Conservation (phyloP, 148 eudicot genomes). For the Rhododendron ferrugineum region DNA sequence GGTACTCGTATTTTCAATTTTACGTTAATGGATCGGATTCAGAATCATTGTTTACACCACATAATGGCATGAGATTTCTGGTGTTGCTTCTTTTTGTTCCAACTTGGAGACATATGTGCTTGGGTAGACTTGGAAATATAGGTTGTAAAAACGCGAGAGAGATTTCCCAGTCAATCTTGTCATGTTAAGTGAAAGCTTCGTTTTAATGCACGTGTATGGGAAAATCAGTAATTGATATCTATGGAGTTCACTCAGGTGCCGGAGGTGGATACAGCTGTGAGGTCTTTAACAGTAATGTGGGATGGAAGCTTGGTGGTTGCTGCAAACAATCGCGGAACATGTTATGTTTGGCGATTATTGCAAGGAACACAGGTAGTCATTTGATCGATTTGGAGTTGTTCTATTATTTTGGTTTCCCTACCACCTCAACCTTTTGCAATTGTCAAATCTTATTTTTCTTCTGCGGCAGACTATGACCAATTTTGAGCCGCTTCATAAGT, state of each 20-base stretch:
- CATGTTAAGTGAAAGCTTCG: background rate
- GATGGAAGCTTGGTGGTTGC: constrained; percentile 98
- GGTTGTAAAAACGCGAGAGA: background rate
- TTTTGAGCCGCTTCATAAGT: constrained; percentile 95
- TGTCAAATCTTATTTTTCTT: background rate
- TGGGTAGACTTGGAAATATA: background rate
- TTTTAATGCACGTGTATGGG: background rate
- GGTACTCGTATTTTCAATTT: background rate
- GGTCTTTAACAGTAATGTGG: constrained; percentile 97
- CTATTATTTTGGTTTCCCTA: background rate
- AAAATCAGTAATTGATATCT: background rate
- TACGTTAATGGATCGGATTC: background rate
- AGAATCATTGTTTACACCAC: background rate
- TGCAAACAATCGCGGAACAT: constrained; percentile 89
- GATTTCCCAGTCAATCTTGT: background rate
- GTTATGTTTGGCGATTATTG: constrained; percentile 95
- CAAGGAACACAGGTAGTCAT: constrained; percentile 69
- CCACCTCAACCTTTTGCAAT: background rate
- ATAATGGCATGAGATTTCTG: background rate
- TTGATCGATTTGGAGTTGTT: background rate
- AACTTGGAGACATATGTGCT: background rate
- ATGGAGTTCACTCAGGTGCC: constrained; percentile 65
- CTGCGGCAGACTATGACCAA: constrained; percentile 83
- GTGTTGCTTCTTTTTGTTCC: background rate
- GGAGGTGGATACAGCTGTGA: constrained; percentile 94